Evolutionary conservation across 306 rosid genomes (phyloP), one percentile per base, ranked within the genome.

Genomic region (Fagus crenata): DNA sequence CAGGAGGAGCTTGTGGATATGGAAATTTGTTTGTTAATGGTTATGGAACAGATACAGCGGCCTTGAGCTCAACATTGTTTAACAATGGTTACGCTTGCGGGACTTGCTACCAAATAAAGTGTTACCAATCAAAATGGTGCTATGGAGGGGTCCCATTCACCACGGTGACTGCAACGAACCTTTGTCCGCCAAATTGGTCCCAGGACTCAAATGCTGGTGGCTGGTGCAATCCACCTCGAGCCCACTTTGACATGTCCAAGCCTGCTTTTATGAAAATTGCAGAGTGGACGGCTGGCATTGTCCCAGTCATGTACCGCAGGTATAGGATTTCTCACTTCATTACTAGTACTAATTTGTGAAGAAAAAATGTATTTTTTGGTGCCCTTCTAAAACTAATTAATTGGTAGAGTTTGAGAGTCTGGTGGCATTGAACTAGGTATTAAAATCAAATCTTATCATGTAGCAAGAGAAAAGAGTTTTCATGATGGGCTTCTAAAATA

Each of bases 231-330:
- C 97, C 97, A 0, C 97, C 97, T 6, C 82, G 96, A 3, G 75
- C 31, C 7, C 98, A 95, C 85, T 95, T 95, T 9, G 98, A 95
- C 90, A 84, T 95, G 97, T 51, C 96, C 74, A 89, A 95, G 63
- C 98, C 98, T 0, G 96, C 95, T 32, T 95, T 95, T 91, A 95
- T 92, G 96, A 89, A 88, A 78, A 85, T 95, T 12, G 97, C 97
- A 1, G 55, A 74, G 68, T 95, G 92, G 92, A 83, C 82, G 49
- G 94, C 90, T 3, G 98, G 96, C n/a, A 92, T 95, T 8, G 86
- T 95, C 74, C 96, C 97, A 1, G 77, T 95, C n/a, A 22, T 84
- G 73, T 92, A 86, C 80, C 93, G 97, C 84, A 92, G 97, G 98
- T 87, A 79, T 46, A 46, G 13, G 51, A 46, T 46, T 46, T 46